These are phyloP conservation scores for Xylaria sp. DNA, from an alignment of 2,329 filamentous ascomycete species.

Conservation along the genomic window DNA sequence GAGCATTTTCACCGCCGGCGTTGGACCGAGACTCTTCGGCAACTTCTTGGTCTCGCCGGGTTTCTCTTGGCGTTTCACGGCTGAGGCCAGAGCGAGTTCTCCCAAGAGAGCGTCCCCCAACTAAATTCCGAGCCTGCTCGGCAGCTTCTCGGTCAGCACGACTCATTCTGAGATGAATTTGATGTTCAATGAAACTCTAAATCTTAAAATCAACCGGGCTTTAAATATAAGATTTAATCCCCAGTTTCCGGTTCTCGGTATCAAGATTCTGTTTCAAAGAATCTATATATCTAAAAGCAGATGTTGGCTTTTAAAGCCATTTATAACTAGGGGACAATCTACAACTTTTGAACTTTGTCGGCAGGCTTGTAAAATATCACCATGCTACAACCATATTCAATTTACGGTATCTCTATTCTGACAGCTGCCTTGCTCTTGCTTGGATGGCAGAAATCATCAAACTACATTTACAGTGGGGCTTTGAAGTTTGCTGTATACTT, in stretches of 20 bases:
- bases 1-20: background rate
- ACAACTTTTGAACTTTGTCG: background rate
- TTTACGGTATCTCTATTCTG: background rate
- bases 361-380: background rate
- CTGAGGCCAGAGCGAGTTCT: background rate
- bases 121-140: background rate
- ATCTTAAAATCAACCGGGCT: background rate
- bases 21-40: background rate
- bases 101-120: background rate
- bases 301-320: background rate
- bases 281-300: background rate
- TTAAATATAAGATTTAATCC: conserved; percentile 1
- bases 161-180: background rate
- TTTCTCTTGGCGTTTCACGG: background rate
- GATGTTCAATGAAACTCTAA: background rate
- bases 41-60: background rate
- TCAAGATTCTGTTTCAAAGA: background rate
- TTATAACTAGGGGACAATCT: background rate
- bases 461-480: background rate
- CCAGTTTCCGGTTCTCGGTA: background rate
- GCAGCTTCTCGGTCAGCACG: background rate
- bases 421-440: background rate
- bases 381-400: background rate
- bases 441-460: background rate
- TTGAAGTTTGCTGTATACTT: background rate